These are phyloP conservation scores for Dothistroma pini DNA, from an alignment of 2,329 filamentous ascomycete genomes.

Conservation along the genomic window DNA sequence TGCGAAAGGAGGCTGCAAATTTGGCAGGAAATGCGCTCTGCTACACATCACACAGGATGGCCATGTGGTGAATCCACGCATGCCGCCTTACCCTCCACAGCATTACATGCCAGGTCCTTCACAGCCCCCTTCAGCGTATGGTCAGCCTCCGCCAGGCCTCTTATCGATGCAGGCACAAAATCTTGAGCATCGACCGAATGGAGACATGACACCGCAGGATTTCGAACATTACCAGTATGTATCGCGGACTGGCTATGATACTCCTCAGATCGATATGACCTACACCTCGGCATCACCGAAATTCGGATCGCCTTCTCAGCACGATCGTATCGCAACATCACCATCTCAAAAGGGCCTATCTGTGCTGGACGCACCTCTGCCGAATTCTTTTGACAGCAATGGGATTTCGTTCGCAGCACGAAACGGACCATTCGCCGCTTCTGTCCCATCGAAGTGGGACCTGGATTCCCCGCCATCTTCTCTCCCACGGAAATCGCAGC, in stretches of 20 bases:
- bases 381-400: slow-evolving; percentile 93
- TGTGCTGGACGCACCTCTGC: slow-evolving; percentile 87
- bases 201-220: slow-evolving; percentile 23
- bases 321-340: slow-evolving; percentile 73
- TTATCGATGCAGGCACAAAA: slow-evolving; percentile 36
- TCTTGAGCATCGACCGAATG: slow-evolving; percentile 30
- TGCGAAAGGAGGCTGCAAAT: slow-evolving; percentile 99
- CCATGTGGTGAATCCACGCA: slow-evolving; percentile 72
- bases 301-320: slow-evolving; percentile 82
- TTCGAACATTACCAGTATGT: slow-evolving; percentile 30
- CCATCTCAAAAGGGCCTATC: slow-evolving; percentile 66
- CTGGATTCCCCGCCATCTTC: slow-evolving; percentile 76
- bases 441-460: slow-evolving; percentile 86
- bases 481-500: slow-evolving; percentile 48
- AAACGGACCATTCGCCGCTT: slow-evolving; percentile 86
- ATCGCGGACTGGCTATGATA: slow-evolving; percentile 28
- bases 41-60: slow-evolving; percentile 94
- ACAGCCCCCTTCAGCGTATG: slow-evolving; percentile 20
- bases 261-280: slow-evolving; percentile 51
- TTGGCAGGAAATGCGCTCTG: slow-evolving; percentile 95
- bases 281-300: slow-evolving; percentile 56
- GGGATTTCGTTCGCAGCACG: slow-evolving; percentile 88
- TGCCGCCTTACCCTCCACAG: slow-evolving; percentile 17
- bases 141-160: slow-evolving; percentile 31
- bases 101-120: slow-evolving; percentile 18